These are phyloP conservation scores for Passalora sequoiae DNA, from an alignment of 2,329 filamentous ascomycete genomes.

Conservation along the genomic window DNA sequence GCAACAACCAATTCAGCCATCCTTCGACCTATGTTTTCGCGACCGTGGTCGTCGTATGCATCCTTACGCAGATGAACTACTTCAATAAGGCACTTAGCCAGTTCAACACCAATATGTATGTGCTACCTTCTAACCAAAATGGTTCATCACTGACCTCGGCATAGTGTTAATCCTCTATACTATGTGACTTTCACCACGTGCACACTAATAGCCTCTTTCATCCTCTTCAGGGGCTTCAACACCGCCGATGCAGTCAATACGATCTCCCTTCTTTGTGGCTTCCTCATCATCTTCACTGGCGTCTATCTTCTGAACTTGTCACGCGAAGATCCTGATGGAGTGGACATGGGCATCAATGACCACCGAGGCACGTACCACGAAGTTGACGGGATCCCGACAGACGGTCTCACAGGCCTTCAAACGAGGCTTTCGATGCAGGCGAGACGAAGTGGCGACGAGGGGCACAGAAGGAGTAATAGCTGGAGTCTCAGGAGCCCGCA, in stretches of 20 bases:
- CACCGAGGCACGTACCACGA: slow-evolving; percentile 37
- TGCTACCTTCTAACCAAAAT: slow-evolving; percentile 53
- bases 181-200: slow-evolving; percentile 97
- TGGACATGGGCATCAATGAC: slow-evolving; percentile 52
- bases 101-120: slow-evolving; percentile 95
- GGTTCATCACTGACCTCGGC: neutral
- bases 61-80: slow-evolving; percentile 99
- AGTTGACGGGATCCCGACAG: slow-evolving; percentile 79
- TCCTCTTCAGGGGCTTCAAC: slow-evolving; percentile 93
- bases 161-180: slow-evolving; percentile 88
- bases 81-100: slow-evolving; percentile 98
- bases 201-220: slow-evolving; percentile 89
- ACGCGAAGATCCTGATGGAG: slow-evolving; percentile 79
- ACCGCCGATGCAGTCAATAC: slow-evolving; percentile 88
- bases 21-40: slow-evolving; percentile 97
- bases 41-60: slow-evolving; percentile 88
- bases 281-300: slow-evolving; percentile 89
- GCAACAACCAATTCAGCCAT: slow-evolving; percentile 91
- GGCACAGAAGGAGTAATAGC: slow-evolving; percentile 55
- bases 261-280: slow-evolving; percentile 84
- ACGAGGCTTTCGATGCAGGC: slow-evolving; percentile 92
- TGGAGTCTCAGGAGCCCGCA: slow-evolving; percentile 29
- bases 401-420: slow-evolving; percentile 81
- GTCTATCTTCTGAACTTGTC: slow-evolving; percentile 97
- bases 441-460: slow-evolving; percentile 62